phyloP scores from a whole-genome alignment of 2,329 filamentous ascomycete species.

The Ophiocordyceps australis region DNA sequence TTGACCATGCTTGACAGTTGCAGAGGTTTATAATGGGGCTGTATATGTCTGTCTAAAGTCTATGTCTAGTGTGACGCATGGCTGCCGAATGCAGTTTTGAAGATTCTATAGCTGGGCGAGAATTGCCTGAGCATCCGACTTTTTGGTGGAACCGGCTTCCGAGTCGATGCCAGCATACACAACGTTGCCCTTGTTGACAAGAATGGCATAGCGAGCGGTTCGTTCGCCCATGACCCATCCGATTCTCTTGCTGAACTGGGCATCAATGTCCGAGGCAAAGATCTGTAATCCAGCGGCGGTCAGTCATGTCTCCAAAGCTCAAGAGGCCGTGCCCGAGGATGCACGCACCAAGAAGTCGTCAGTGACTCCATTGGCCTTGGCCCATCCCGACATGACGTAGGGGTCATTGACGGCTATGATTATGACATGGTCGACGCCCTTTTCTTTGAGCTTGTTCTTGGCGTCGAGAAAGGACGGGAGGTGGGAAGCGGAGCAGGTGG shows the following conservation, averaged over 20 bases:
- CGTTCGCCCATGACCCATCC: slow-evolving; percentile 63
- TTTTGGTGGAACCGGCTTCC: slow-evolving; percentile 21
- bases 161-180: slow-evolving; percentile 61
- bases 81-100: too few species aligned
- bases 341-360: slow-evolving; percentile 41
- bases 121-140: slow-evolving; percentile 34
- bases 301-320: too few species aligned
- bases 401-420: slow-evolving; percentile 74
- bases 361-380: slow-evolving; percentile 68
- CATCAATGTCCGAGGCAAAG: slow-evolving; percentile 54
- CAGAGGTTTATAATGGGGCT: too few species aligned
- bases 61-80: too few species aligned
- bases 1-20: too few species aligned
- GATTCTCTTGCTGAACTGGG: slow-evolving; percentile 59
- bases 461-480: slow-evolving; percentile 66
- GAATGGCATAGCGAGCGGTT: slow-evolving; percentile 62
- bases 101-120: slow-evolving; percentile 31
- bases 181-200: slow-evolving; percentile 72
- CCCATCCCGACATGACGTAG: slow-evolving; percentile 79
- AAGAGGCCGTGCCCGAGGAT: slow-evolving; percentile 1
- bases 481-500: slow-evolving; percentile 68
- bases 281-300: slow-evolving; percentile 22
- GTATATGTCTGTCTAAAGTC: too few species aligned
- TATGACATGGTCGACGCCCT: slow-evolving; percentile 69
- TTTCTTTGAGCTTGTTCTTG: slow-evolving; percentile 49